Conservation (phyloP, 768 basidiomycete species). For the Mycena polygramma region DNA sequence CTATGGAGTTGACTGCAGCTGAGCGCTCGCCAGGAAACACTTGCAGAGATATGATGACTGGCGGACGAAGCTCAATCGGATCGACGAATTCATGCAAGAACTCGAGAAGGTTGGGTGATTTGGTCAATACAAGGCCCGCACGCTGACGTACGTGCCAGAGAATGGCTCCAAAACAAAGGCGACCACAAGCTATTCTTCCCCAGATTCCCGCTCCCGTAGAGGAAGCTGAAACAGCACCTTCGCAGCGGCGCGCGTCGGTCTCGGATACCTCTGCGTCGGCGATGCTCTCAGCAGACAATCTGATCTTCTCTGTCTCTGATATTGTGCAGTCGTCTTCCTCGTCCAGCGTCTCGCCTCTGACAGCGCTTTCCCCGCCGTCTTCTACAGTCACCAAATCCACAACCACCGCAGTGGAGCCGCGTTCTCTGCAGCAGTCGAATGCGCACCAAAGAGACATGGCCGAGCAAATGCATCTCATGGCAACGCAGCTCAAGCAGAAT, state of each 20-base stretch:
- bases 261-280: constrained; percentile 33
- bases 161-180: constrained; percentile 53
- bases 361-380: constrained; percentile 47
- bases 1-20: constrained; percentile 10
- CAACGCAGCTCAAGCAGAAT: constrained; percentile 87
- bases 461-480: constrained; percentile 85
- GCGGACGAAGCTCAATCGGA: constrained; percentile 63
- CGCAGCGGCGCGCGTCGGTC: constrained; percentile 40
- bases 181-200: constrained; percentile 65
- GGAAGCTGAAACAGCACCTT: constrained; percentile 30
- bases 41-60: constrained; percentile 61
- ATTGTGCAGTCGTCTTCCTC: constrained; percentile 39
- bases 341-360: constrained; percentile 39
- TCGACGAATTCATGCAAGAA: constrained; percentile 66
- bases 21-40: constrained; percentile 50
- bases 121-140: background rate
- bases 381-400: constrained; percentile 45
- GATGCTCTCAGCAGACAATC: constrained; percentile 48
- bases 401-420: constrained; percentile 47
- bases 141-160: constrained; percentile 49
- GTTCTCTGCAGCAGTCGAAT: constrained; percentile 67
- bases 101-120: constrained; percentile 62
- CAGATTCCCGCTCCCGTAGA: constrained; percentile 60
- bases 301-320: constrained; percentile 57
- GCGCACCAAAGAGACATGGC: constrained; percentile 82